A percentile compares a stretch with the other conserved stretches of the same genome.
These are phyloP conservation scores for Tillandsia leiboldiana DNA, from an alignment of 176 grass and related monocot genomes.

Conservation along the genomic window DNA sequence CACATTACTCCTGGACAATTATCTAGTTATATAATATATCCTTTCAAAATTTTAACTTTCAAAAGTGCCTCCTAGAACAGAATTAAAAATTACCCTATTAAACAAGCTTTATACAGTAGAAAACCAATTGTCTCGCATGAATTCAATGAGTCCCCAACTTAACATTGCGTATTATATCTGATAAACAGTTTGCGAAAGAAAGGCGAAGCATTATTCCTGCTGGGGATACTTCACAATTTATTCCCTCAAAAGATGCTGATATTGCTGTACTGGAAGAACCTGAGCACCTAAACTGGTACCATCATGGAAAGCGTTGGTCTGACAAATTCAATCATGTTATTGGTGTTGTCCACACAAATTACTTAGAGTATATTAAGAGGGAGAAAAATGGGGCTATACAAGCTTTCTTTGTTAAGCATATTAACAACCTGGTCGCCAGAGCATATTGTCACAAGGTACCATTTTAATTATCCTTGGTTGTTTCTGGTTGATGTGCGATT, in stretches of 20 bases:
- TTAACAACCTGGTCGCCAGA: slow-evolving; percentile 92
- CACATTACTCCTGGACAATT: too few species aligned
- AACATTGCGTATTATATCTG: slow-evolving; percentile 18
- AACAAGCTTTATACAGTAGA: too few species aligned
- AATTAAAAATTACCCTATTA: too few species aligned
- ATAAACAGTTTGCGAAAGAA: slow-evolving; percentile 72
- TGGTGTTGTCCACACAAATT: slow-evolving; percentile 93
- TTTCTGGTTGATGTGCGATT: not conserved
- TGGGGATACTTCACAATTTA: slow-evolving; percentile 80
- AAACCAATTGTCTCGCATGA: too few species aligned
- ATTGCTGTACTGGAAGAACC: slow-evolving; percentile 97
- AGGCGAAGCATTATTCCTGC: slow-evolving; percentile 87
- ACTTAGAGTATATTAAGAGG: slow-evolving; percentile 93
- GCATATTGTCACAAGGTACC: slow-evolving; percentile 89
- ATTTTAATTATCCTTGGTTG: not conserved
- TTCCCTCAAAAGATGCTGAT: slow-evolving; percentile 82
- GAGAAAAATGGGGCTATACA: slow-evolving; percentile 87
- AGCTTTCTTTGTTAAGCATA: slow-evolving; percentile 90
- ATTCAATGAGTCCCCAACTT: too few species aligned
- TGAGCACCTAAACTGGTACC: slow-evolving; percentile 98
- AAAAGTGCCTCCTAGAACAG: too few species aligned
- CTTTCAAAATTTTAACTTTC: too few species aligned
- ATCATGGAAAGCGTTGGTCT: slow-evolving; percentile 97
- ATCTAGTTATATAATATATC: too few species aligned
- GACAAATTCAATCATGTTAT: slow-evolving; percentile 96